Percentiles rank a stretch among this genome's conserved stretches.
These are phyloP conservation scores for Triticum turgidum DNA, from an alignment of 176 grass and related monocot genomes.

Conservation along the genomic window DNA sequence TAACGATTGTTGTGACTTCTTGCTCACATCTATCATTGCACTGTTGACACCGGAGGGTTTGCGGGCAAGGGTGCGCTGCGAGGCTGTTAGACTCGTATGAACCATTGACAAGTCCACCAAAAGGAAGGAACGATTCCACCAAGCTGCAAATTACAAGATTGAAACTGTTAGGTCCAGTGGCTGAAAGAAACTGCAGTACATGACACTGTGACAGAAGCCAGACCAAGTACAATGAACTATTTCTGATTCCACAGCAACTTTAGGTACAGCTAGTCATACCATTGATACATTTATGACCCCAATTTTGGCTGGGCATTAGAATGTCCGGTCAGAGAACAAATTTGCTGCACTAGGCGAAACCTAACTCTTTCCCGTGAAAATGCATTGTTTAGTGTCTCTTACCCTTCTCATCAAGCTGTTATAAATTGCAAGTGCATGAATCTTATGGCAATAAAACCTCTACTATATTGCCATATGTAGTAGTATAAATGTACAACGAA, in stretches of 20 bases:
- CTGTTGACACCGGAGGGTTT: constrained; percentile 52
- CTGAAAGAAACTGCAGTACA: background rate
- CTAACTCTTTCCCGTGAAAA: background rate
- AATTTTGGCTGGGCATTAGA: background rate
- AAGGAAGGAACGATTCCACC: constrained; percentile 62
- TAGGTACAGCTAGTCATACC: background rate
- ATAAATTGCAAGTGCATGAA: background rate
- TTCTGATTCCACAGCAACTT: background rate
- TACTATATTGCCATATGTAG: background rate
- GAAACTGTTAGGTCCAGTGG: constrained; percentile 16
- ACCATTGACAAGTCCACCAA: constrained; percentile 52
- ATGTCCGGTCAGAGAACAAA: background rate
- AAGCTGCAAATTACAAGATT: constrained; percentile 44
- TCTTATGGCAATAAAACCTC: background rate
- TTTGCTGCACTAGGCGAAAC: background rate
- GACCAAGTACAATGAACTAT: background rate
- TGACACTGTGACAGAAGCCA: background rate
- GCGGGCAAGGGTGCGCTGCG: constrained; percentile 33
- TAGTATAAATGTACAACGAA: background rate
- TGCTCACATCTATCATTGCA: constrained; percentile 82
- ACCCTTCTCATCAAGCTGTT: background rate
- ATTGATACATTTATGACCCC: background rate
- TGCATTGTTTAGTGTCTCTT: constrained; percentile 1
- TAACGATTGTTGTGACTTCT: constrained; percentile 63
- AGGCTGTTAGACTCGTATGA: constrained; percentile 37